Evolutionary conservation across 2,329 filamentous ascomycete species (phyloP).

Genomic region (Fusarium metavorans): DNA sequence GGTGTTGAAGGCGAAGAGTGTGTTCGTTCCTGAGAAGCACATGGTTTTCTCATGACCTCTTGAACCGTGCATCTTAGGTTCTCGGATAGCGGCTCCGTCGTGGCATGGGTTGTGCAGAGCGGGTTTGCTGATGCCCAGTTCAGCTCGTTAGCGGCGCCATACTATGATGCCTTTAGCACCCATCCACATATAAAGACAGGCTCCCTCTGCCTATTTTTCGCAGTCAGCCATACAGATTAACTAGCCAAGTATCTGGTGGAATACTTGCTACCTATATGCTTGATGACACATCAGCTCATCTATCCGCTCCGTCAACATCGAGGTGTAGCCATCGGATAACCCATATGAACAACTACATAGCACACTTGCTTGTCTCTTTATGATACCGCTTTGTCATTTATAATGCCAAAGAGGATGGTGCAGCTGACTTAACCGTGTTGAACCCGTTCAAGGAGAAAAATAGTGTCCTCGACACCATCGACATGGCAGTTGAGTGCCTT

Average conservation of each 20-base stretch:
- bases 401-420: conserved; percentile 58
- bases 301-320: not conserved
- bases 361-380: not conserved
- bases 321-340: not conserved
- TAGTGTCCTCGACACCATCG: conserved; percentile 60
- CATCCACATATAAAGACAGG: not conserved
- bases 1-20: not conserved
- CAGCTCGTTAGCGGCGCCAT: not conserved
- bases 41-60: not conserved
- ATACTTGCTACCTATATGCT: not conserved
- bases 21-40: not conserved
- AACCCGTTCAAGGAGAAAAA: conserved; percentile 67
- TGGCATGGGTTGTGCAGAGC: not conserved
- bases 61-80: not conserved
- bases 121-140: not conserved
- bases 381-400: conserved; percentile 63
- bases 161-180: not conserved
- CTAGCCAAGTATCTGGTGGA: no score
- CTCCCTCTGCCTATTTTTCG: not conserved
- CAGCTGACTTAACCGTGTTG: conserved; percentile 68
- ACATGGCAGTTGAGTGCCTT: conserved; percentile 75
- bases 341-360: not conserved
- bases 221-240: not conserved
- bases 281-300: not conserved
- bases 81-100: not conserved